These are phyloP conservation scores for Lentinula guzmanii DNA, from an alignment of 768 basidiomycete species.

Conservation along the genomic window DNA sequence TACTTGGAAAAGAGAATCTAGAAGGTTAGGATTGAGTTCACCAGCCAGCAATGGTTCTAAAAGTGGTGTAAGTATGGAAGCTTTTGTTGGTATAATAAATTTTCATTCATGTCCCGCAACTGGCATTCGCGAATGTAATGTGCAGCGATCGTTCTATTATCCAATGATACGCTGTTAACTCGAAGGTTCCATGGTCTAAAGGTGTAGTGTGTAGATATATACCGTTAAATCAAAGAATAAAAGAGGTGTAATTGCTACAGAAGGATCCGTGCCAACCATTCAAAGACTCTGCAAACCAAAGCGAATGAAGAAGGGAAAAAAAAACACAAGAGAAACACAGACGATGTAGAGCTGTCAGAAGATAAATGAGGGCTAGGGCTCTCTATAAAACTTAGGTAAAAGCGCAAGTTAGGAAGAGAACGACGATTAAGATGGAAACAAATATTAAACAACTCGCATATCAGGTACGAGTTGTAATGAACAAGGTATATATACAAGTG, in stretches of 20 bases:
- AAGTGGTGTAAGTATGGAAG: too few species aligned
- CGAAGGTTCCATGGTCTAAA: background rate
- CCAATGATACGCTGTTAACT: background rate
- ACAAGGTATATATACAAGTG: constrained; percentile 1
- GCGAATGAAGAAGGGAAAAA: constrained; percentile 11
- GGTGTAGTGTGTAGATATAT: constrained; percentile 1
- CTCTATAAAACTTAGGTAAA: constrained; percentile 3
- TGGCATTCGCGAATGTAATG: background rate
- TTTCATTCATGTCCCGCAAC: background rate
- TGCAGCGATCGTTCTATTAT: background rate
- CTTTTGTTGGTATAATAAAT: background rate
- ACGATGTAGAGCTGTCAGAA: constrained; percentile 6
- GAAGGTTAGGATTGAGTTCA: too few species aligned
- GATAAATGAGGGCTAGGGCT: constrained; percentile 1
- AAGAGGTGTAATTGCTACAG: constrained; percentile 11
- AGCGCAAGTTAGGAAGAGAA: constrained; percentile 10
- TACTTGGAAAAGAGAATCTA: too few species aligned
- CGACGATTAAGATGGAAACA: constrained; percentile 10
- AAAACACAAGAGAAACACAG: constrained; percentile 16
- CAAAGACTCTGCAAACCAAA: constrained; percentile 6
- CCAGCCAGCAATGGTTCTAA: too few species aligned
- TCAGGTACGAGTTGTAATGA: background rate
- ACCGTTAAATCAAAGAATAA: constrained; percentile 12
- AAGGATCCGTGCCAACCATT: constrained; percentile 4
- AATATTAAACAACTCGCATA: constrained; percentile 3